These are phyloP conservation scores for Poa annua DNA, from an alignment of 176 grass and related monocot species.

Conservation along the genomic window DNA sequence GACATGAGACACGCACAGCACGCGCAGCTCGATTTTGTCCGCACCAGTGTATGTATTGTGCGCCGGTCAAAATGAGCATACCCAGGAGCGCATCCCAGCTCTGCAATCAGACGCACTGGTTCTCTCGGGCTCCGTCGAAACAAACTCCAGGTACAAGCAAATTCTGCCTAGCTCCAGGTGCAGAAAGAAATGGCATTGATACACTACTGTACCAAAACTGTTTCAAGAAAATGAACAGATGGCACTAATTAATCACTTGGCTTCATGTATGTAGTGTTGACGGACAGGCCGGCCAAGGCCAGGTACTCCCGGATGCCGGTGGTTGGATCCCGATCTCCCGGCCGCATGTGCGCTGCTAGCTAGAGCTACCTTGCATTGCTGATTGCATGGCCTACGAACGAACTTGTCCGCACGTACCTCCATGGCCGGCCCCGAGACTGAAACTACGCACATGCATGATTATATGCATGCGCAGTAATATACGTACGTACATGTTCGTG, in stretches of 20 bases:
- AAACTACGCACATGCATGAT: no score
- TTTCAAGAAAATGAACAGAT: background rate
- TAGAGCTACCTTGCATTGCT: background rate
- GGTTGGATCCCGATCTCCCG: conserved; percentile 14
- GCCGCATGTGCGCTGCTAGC: conserved; percentile 17
- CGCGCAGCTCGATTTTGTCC: no score
- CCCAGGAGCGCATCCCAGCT: background rate
- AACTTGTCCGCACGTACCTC: background rate
- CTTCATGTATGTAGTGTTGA: background rate
- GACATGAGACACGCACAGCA: background rate
- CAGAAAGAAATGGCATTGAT: background rate
- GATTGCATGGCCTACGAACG: background rate
- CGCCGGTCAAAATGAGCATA: background rate
- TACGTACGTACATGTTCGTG: no score
- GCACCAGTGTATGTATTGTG: background rate
- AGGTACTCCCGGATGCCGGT: background rate
- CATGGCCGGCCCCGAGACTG: background rate
- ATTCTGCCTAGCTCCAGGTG: background rate
- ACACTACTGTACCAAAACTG: background rate
- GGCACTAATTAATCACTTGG: background rate
- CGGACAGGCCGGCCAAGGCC: background rate
- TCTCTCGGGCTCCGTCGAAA: background rate
- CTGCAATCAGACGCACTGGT: background rate
- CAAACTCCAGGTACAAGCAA: background rate
- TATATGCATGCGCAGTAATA: background rate